Evolutionary conservation across 306 rosid species (phyloP).

Genomic region (Erythrophleum fordii): DNA sequence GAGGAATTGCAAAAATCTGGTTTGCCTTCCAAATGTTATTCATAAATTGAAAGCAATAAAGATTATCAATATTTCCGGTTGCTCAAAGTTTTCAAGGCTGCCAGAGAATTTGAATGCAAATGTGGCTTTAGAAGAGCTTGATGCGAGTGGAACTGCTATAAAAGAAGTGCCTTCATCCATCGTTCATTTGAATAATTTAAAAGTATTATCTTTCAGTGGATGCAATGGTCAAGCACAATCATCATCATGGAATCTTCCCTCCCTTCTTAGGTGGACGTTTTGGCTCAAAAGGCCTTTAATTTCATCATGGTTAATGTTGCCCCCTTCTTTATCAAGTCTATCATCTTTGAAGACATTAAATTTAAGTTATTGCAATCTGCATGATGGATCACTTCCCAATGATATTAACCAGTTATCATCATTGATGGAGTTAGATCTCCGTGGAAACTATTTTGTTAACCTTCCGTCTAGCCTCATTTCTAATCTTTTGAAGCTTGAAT

Average conservation of each 20-base stretch:
- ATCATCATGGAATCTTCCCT: neutral
- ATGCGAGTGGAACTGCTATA: neutral
- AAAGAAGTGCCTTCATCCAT: conserved; percentile 9
- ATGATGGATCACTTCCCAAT: neutral
- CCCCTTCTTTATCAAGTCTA: neutral
- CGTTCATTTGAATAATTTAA: neutral
- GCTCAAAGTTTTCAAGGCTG: neutral
- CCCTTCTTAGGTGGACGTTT: too few relatives aligned
- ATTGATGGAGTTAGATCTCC: accelerated
- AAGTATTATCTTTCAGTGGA: neutral
- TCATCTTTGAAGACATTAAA: neutral
- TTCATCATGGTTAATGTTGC: too few relatives aligned
- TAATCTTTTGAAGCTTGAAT: neutral
- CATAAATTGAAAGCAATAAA: neutral
- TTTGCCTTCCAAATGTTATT: neutral
- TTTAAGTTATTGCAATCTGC: neutral
- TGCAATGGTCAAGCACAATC: neutral
- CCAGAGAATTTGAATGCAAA: neutral
- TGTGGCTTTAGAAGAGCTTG: neutral
- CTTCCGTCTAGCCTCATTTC: neutral
- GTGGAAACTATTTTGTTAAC: conserved; percentile 3
- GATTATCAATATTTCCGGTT: neutral
- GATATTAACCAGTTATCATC: neutral
- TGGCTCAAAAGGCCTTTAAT: neutral
- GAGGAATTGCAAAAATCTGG: neutral